phyloP scores from a whole-genome alignment of 1,139 yeast genomes.

The Sporopachydermia cereana region DNA sequence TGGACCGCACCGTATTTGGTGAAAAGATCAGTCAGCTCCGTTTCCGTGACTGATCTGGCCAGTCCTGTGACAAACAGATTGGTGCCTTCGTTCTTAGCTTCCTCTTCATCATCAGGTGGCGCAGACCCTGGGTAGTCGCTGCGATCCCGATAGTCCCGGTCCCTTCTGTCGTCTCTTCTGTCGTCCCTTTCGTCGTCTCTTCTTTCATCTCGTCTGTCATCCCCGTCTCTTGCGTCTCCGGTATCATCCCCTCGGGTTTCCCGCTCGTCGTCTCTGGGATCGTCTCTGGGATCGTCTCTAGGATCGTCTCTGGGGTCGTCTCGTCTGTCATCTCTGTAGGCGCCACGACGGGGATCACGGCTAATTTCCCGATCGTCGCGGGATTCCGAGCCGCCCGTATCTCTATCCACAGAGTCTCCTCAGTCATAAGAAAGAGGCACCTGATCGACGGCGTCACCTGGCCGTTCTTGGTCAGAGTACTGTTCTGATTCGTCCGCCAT shows the following conservation, averaged over 20 bases:
- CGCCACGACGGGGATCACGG: too few species aligned
- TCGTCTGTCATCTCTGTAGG: too few species aligned
- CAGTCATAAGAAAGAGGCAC: not conserved
- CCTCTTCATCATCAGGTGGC: slow-evolving; percentile 14
- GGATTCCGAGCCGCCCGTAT: not conserved
- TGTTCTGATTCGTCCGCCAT: not conserved
- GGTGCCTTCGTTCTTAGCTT: slow-evolving; percentile 24
- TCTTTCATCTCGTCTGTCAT: slow-evolving; percentile 4
- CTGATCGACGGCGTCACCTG: not conserved
- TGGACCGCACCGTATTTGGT: slow-evolving; percentile 24
- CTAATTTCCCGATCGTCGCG: not conserved
- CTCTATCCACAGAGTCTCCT: not conserved
- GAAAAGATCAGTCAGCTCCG: slow-evolving; percentile 23
- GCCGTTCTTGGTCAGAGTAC: not conserved
- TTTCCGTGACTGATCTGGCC: slow-evolving; percentile 22
- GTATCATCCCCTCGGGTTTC: slow-evolving; percentile 14
- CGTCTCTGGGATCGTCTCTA: not conserved
- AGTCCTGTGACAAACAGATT: slow-evolving; percentile 28
- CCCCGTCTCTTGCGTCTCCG: not conserved
- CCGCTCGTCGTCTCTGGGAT: not conserved
- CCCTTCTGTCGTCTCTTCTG: slow-evolving; percentile 1
- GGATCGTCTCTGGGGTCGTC: not conserved
- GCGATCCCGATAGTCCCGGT: not conserved
- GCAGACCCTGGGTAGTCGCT: not conserved
- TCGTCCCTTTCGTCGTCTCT: not conserved